phyloP scores from a whole-genome alignment of 1,284 basidiomycete genomes.

The Peniophora sp. region DNA sequence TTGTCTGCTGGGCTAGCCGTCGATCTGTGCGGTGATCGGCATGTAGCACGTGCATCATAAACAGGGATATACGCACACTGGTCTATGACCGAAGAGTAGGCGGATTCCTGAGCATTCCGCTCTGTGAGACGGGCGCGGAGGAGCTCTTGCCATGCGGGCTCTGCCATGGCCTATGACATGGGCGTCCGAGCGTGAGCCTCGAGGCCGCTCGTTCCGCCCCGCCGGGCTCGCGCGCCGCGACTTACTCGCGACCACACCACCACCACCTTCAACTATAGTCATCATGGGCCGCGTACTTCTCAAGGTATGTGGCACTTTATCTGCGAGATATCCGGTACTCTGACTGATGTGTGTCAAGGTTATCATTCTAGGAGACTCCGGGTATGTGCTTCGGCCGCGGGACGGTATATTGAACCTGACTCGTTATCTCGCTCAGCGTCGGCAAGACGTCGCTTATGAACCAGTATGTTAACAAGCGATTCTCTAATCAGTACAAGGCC shows the following conservation, averaged over 20 bases:
- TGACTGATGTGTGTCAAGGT: conserved; percentile 47
- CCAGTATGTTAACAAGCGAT: conserved; percentile 99
- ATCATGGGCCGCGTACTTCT: conserved; percentile 85
- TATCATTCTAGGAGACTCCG: conserved; percentile 97
- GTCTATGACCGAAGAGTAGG: conserved; percentile 79
- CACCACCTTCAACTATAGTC: conserved; percentile 4
- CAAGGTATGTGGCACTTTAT: conserved; percentile 55
- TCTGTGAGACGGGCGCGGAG: conserved; percentile 71
- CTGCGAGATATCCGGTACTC: background rate
- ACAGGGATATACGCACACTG: conserved; percentile 56
- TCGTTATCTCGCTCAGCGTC: conserved; percentile 51
- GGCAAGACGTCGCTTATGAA: conserved; percentile 99
- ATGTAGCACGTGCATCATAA: conserved; percentile 12
- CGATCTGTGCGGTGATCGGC: conserved; percentile 49
- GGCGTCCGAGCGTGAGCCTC: conserved; percentile 7
- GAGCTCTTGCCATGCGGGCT: conserved; percentile 75
- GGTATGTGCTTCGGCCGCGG: conserved; percentile 37
- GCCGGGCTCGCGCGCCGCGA: background rate
- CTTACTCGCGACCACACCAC: conserved; percentile 3
- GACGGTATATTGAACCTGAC: too few species aligned
- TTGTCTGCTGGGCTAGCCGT: conserved; percentile 82
- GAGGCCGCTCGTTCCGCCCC: background rate
- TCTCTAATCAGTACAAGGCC: conserved; percentile 99
- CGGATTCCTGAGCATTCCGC: conserved; percentile 65
- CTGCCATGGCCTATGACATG: conserved; percentile 44